phyloP scores from a whole-genome alignment of 352 stramenopile species.

The Phytopythium chamaehyphon region DNA sequence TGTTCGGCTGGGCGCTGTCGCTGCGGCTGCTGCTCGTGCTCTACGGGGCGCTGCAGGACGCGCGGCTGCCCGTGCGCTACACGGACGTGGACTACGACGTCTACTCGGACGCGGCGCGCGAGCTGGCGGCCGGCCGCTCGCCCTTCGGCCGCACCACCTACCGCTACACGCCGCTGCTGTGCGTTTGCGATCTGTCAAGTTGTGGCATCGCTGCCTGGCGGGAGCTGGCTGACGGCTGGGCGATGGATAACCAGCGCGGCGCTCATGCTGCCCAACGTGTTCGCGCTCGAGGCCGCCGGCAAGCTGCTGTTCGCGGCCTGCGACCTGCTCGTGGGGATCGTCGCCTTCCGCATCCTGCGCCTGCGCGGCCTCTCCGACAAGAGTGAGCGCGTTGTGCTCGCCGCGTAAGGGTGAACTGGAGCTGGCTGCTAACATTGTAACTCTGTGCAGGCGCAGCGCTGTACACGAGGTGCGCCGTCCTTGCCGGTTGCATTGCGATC shows the following conservation, averaged over 20 bases:
- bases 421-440: neutral
- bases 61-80: conserved; percentile 89
- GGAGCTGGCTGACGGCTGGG: conserved; percentile 1
- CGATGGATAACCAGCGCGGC: too few species aligned
- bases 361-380: conserved; percentile 48
- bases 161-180: conserved; percentile 98
- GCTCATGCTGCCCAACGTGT: conserved; percentile 72
- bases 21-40: conserved; percentile 59
- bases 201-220: too few species aligned
- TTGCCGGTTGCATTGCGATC: neutral
- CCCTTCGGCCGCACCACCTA: conserved; percentile 98
- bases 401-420: conserved; percentile 2
- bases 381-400: conserved; percentile 17
- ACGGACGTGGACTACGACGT: conserved; percentile 99
- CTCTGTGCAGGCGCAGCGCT: conserved; percentile 40
- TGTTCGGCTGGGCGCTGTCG: conserved; percentile 51
- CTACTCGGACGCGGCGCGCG: conserved; percentile 94
- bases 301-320: conserved; percentile 96
- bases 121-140: conserved; percentile 83
- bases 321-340: conserved; percentile 91
- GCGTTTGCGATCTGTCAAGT: conserved; percentile 11
- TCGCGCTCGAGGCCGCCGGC: conserved; percentile 77
- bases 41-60: conserved; percentile 79
- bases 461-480: conserved; percentile 43
- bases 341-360: conserved; percentile 86